Evolutionary conservation across 2,329 filamentous ascomycete species (phyloP).

Genomic region (Esteya vermicola): DNA sequence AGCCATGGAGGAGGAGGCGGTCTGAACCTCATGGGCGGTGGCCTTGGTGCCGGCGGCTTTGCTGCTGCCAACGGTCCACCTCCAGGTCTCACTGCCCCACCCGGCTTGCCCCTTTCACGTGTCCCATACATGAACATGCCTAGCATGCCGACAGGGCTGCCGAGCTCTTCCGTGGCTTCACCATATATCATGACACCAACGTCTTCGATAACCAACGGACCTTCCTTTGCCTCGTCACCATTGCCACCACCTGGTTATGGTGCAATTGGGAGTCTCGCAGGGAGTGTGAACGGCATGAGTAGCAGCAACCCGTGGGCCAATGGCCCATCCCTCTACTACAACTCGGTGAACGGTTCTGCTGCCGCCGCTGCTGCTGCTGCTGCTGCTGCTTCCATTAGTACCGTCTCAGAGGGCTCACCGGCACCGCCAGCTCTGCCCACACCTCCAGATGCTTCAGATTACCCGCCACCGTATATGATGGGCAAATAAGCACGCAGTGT

Average conservation of each 20-base stretch:
- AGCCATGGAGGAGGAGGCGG: conserved; percentile 37
- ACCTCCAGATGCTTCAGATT: conserved; percentile 10
- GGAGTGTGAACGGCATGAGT: no score
- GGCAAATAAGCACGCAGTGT: conserved; percentile 6
- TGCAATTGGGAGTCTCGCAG: background rate
- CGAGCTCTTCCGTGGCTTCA: background rate
- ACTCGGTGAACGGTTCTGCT: background rate
- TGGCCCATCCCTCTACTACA: conserved; percentile 5
- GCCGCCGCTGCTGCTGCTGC: background rate
- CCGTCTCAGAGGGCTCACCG: no score
- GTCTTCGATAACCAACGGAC: conserved; percentile 5
- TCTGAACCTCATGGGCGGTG: conserved; percentile 26
- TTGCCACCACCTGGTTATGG: conserved; percentile 2
- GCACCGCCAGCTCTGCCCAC: no score
- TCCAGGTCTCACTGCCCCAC: conserved; percentile 64
- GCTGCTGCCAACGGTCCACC: conserved; percentile 62
- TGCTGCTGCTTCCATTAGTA: no score
- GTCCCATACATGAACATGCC: conserved; percentile 1
- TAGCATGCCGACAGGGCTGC: no score
- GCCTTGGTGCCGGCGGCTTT: conserved; percentile 38
- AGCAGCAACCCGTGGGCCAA: conserved; percentile 11
- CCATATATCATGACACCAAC: conserved; percentile 7
- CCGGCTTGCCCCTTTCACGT: conserved; percentile 40
- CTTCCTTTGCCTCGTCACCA: no score
- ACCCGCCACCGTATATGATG: conserved; percentile 16